Base-by-base conservation (phyloP, 768 basidiomycete species). In the Peribolospora kevripleyi region DNA sequence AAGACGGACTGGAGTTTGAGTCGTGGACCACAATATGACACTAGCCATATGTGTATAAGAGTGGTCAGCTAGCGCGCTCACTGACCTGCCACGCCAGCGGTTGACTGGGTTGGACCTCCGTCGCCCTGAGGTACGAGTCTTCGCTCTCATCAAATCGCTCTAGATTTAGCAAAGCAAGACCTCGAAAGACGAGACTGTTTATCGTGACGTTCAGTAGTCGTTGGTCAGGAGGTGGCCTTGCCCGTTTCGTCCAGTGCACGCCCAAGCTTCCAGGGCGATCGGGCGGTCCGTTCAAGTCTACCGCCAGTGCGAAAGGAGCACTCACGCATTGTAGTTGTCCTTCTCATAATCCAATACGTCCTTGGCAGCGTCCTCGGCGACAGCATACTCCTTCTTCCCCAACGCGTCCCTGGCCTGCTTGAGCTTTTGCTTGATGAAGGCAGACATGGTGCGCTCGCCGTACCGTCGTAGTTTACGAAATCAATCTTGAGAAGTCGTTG, bases 321-420 rank as follows among this genome's bases (percentile, higher is more conserved):
- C 81, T 63, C 65, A 90, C 86, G 84, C 88, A 63, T 82, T 79
- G 64, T 91, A 91, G 63, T 86, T 87, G 47, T 77, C 75, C 1
- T 38, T 77, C 78, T 43, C 79, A 77, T 13, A 85, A 68, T 40
- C 39, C 39, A 11, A 0, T 7, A 79, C 78, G 58, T 77, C 74
- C 47, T 70, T 65, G 6, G 80, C 76, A n/a, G 78, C 74, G 59
- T 79, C 74, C 57, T 74, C 76, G 8, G 84, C 87, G 14, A 68
- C 68, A 4, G 70, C 65, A 61, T 76, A 87, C 58, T 90, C 79
- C 64, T 85, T 86, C 65, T 79, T 81, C 9, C 69, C 71, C 25
- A 91, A 68, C 3, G 76, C 73, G 54, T 87, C 84, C 57, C 82
- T 76, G 9, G 84, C 81, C 25, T 73, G 68, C 67, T 88, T 91